Conservation (phyloP, 495 filamentous ascomycete genomes). For the Aspergillus heteromorphus region DNA sequence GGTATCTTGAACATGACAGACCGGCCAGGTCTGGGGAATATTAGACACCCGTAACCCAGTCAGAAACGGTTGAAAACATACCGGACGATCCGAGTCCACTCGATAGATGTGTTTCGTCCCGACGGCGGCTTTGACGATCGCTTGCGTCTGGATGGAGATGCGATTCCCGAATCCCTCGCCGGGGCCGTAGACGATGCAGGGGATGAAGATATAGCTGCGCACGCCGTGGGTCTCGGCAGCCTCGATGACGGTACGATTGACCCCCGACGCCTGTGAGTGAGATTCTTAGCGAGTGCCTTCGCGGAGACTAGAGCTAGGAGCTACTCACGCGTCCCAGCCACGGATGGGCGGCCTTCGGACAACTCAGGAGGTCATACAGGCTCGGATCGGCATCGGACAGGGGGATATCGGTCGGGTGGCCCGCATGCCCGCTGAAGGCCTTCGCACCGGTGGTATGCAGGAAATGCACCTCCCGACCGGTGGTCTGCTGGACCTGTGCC, state of each 20-base stretch:
- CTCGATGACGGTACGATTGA: conserved; percentile 36
- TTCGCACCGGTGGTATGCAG: conserved; percentile 38
- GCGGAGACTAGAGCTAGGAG: too few species aligned
- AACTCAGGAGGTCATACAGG: conserved; percentile 38
- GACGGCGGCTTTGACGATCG: conserved; percentile 40
- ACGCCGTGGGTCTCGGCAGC: conserved; percentile 31
- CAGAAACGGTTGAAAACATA: conserved; percentile 11
- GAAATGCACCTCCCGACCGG: conserved; percentile 37
- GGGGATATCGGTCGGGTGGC: conserved; percentile 22
- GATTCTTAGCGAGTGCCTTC: too few species aligned
- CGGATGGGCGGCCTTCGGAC: conserved; percentile 4
- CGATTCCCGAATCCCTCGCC: conserved; percentile 44
- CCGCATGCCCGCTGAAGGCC: conserved; percentile 28
- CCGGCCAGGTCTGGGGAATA: conserved; percentile 38
- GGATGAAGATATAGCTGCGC: conserved; percentile 41
- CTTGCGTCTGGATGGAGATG: conserved; percentile 45
- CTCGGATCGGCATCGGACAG: conserved; percentile 37
- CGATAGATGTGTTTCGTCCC: conserved; percentile 29
- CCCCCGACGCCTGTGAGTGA: conserved; percentile 19
- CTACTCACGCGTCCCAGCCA: not conserved
- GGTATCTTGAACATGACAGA: conserved; percentile 43
- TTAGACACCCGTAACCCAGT: not conserved
- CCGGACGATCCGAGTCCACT: conserved; percentile 27
- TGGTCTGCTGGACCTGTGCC: conserved; percentile 32
- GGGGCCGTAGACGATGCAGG: conserved; percentile 43